phyloP scores from a whole-genome alignment of 2,329 filamentous ascomycete species.

The Talaromyces piceae region DNA sequence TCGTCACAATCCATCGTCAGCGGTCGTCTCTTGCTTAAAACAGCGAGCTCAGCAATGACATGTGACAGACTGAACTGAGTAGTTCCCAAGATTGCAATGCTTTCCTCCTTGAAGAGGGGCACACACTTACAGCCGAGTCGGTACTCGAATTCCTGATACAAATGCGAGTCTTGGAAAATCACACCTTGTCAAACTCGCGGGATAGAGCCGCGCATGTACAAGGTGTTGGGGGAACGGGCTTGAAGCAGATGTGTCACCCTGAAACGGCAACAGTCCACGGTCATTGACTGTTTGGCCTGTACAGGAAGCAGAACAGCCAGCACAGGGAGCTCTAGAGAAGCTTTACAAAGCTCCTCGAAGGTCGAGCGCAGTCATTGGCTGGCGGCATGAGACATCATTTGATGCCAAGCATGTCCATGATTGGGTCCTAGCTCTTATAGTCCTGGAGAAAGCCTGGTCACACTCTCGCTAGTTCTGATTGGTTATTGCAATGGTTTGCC shows the following conservation, averaged over 20 bases:
- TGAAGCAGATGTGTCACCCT: constrained; percentile 32
- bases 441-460: background rate
- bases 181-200: constrained; percentile 38
- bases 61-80: constrained; percentile 43
- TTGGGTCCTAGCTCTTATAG: background rate
- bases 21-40: no score
- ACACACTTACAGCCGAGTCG: constrained; percentile 41
- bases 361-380: background rate
- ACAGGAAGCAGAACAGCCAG: background rate
- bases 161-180: constrained; percentile 41
- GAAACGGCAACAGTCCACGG: background rate
- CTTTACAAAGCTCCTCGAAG: background rate
- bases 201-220: constrained; percentile 42
- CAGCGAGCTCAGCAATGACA: constrained; percentile 45
- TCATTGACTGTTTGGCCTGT: background rate
- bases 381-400: background rate
- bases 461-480: background rate
- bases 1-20: no score
- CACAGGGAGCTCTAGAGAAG: background rate
- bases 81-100: constrained; percentile 43
- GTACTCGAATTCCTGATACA: constrained; percentile 48
- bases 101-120: constrained; percentile 37
- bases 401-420: background rate
- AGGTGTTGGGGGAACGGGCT: constrained; percentile 42
- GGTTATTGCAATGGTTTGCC: background rate